Base-by-base conservation (phyloP, 2,329 filamentous ascomycete species). In the Trichoderma hamatum region DNA sequence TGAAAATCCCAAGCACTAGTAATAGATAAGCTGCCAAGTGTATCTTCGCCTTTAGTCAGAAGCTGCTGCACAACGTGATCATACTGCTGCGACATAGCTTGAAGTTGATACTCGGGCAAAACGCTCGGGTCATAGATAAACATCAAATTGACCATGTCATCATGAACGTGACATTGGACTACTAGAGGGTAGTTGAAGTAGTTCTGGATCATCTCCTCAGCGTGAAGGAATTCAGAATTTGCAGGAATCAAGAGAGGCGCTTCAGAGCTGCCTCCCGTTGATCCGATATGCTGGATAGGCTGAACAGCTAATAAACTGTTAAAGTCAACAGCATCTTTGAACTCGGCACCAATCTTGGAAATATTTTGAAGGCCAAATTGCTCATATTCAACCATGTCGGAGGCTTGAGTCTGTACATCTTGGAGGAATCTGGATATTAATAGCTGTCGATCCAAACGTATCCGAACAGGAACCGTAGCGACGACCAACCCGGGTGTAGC, bases 331-430 rank as follows among this genome's bases (percentile, higher is more conserved):
- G 61, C 56, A 34, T 60, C 69, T 39, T 63, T 67, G 16, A 71
- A 64, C 24, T 72, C 70, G 6, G 51, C 4, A 26, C 55, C 58
- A 1, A 69, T 19, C 28, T 67, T 69, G 5, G 60, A 49, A 84
- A 56, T 72, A 51, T 77, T 73, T 9, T 75, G 72, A 0, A 79
- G 68, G 16, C 75, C 74, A 21, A 75, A 70, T 26, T 78, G 71
- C 60, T 75, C 77, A 56, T 69, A 72, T 1, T 69, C 67, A 21
- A 73, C 66, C 73, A 74, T 74, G 54, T 77, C 73, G 10, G 70
- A 54, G 11, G 73, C 67, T 67, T 70, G 70, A 16, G 67, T 63
- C 69, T 78, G 76, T 6, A 76, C 60, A n/a, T 62, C 60, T 7
- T 43, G 39, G 2, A 74, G 60, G 36, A 71, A 73, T 19, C 21